Conservation (phyloP, 2,329 filamentous ascomycete genomes). For the Mycogone perniciosa region DNA sequence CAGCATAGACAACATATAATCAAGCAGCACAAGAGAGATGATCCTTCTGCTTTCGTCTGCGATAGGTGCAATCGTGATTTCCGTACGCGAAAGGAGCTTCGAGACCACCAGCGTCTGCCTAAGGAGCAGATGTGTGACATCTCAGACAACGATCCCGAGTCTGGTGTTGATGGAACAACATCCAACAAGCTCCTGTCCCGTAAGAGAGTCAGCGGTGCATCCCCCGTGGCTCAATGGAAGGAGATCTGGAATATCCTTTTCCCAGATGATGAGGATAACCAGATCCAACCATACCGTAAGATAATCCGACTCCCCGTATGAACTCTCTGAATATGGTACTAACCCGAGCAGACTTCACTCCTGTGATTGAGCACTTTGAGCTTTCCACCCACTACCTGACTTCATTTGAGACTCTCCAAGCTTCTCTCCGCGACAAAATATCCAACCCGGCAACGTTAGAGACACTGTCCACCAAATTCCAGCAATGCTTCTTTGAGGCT, state of each 20-base stretch:
- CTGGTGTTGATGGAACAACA: conserved; percentile 35
- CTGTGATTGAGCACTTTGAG: conserved; percentile 38
- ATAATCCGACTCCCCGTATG: background rate
- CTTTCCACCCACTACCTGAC: conserved; percentile 28
- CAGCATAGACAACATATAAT: conserved; percentile 34
- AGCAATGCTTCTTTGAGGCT: conserved; percentile 35
- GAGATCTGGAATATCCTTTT: conserved; percentile 39
- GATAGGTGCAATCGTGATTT: conserved; percentile 37
- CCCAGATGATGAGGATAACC: conserved; percentile 32
- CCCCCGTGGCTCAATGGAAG: conserved; percentile 33
- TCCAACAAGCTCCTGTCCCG: conserved; percentile 34
- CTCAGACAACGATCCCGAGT: conserved; percentile 33
- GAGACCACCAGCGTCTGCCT: conserved; percentile 34
- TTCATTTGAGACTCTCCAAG: conserved; percentile 28
- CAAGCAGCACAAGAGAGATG: conserved; percentile 37
- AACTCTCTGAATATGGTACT: background rate
- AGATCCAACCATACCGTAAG: conserved; percentile 27
- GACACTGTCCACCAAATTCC: conserved; percentile 33
- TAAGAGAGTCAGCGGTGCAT: conserved; percentile 33
- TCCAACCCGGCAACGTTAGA: conserved; percentile 33
- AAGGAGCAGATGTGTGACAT: conserved; percentile 38
- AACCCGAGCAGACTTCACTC: conserved; percentile 29
- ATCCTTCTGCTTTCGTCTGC: conserved; percentile 35
- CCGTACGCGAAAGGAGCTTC: conserved; percentile 30
- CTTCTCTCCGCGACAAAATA: conserved; percentile 31